phyloP scores from a whole-genome alignment of 1,284 basidiomycete genomes.

The Naganishia sp. region DNA sequence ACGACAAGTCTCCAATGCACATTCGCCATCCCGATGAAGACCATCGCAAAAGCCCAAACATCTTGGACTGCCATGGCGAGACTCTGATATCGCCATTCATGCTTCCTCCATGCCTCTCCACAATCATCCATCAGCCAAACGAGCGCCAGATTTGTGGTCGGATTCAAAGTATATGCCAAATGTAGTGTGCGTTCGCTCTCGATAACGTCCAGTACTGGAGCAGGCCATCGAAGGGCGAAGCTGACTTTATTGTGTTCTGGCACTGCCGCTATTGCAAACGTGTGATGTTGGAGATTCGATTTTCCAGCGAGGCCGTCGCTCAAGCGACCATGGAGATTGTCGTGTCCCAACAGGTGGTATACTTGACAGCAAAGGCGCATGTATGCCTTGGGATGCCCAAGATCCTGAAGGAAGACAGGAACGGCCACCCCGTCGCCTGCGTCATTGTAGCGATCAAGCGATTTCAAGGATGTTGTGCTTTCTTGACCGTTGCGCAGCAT shows the following conservation, averaged over 20 bases:
- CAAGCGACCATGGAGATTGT: neutral
- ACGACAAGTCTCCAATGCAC: slow-evolving; percentile 25
- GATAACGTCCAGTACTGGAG: slow-evolving; percentile 11
- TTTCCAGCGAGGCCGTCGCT: neutral
- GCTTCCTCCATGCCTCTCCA: slow-evolving; percentile 24
- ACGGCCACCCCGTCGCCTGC: neutral
- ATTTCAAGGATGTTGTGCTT: neutral
- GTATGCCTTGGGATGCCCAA: slow-evolving; percentile 1
- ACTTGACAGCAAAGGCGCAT: slow-evolving; percentile 13
- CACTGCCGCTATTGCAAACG: slow-evolving; percentile 11
- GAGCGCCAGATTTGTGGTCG: neutral
- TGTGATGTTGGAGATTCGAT: slow-evolving; percentile 7
- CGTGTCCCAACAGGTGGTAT: slow-evolving; percentile 13
- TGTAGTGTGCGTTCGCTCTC: slow-evolving; percentile 28
- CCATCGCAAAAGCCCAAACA: slow-evolving; percentile 23
- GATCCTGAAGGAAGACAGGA: slow-evolving; percentile 5
- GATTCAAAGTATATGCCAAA: slow-evolving; percentile 18
- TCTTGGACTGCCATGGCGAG: slow-evolving; percentile 13
- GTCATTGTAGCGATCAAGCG: neutral
- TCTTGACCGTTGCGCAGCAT: neutral
- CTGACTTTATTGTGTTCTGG: neutral
- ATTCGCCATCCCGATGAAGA: slow-evolving; percentile 12
- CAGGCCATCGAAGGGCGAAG: slow-evolving; percentile 28
- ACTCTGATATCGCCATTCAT: slow-evolving; percentile 9
- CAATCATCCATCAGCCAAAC: slow-evolving; percentile 17